Evolutionary conservation across 1,284 basidiomycete species (phyloP).

Genomic region (Sutorius eximius): DNA sequence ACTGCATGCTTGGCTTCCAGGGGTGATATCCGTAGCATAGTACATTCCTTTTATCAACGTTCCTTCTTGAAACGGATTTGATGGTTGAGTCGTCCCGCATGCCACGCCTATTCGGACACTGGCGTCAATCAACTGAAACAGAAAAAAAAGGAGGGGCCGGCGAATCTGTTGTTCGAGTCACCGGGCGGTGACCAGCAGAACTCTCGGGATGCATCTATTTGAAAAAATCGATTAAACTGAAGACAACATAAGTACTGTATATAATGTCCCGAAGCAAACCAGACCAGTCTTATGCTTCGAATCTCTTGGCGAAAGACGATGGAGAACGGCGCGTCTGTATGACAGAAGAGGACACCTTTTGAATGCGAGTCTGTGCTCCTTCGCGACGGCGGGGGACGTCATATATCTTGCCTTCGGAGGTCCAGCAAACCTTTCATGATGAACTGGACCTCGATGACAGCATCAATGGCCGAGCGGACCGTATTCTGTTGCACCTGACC

Average conservation of each 20-base stretch:
- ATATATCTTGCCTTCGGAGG: conserved; percentile 51
- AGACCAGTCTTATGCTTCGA: neutral
- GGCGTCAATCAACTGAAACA: too few relatives aligned
- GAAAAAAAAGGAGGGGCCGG: too few relatives aligned
- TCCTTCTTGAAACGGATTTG: neutral
- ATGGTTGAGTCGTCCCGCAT: too few relatives aligned
- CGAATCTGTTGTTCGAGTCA: neutral
- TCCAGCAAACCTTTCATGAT: conserved; percentile 79
- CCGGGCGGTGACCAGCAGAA: neutral
- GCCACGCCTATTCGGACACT: too few relatives aligned
- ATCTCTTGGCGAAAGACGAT: neutral
- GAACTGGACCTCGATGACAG: conserved; percentile 72
- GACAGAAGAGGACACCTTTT: neutral
- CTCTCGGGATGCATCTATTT: neutral
- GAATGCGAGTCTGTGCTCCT: neutral
- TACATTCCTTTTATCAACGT: neutral
- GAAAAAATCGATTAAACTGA: neutral
- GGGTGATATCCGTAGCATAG: neutral
- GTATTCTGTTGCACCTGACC: conserved; percentile 42
- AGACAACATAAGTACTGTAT: neutral
- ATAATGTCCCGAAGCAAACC: neutral
- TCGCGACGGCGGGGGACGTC: neutral
- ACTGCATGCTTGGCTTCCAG: neutral
- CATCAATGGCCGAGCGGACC: conserved; percentile 52
- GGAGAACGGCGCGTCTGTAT: too few relatives aligned